Evolutionary conservation across 1,139 yeast genomes (phyloP).

Genomic region (Pichia norvegensis): DNA sequence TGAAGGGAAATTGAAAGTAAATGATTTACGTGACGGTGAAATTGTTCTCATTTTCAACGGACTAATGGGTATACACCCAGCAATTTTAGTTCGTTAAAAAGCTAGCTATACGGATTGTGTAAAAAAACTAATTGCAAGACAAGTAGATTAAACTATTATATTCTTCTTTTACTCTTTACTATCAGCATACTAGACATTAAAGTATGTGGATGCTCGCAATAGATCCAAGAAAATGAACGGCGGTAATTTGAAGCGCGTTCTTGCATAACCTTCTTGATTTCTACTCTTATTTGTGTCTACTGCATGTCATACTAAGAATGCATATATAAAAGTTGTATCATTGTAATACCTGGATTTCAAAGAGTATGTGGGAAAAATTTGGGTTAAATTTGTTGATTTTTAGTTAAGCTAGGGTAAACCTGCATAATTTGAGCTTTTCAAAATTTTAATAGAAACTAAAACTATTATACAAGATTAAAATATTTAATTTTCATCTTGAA

Average conservation of each 20-base stretch:
- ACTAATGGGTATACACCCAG: conserved; percentile 71
- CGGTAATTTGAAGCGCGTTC: not conserved
- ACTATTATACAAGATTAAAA: too few relatives aligned
- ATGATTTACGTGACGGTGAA: conserved; percentile 51
- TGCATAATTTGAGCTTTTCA: not conserved
- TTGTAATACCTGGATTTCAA: not conserved
- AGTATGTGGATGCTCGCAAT: too few relatives aligned
- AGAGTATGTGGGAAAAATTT: not conserved
- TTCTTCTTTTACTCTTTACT: too few relatives aligned
- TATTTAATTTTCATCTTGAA: too few relatives aligned
- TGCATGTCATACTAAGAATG: too few relatives aligned
- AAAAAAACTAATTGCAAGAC: not conserved
- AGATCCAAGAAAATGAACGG: not conserved
- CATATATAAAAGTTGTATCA: too few relatives aligned
- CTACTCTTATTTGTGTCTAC: not conserved
- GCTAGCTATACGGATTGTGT: not conserved
- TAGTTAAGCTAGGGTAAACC: not conserved
- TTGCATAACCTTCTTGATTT: not conserved
- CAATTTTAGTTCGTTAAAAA: not conserved
- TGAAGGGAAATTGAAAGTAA: conserved; percentile 45
- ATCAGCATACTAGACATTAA: too few relatives aligned
- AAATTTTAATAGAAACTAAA: too few relatives aligned
- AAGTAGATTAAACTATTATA: too few relatives aligned
- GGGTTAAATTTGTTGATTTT: too few relatives aligned
- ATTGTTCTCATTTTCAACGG: conserved; percentile 72